These are phyloP conservation scores for Ophiognomonia clavigignenti-juglandacearum DNA, from an alignment of 2,329 filamentous ascomycete genomes.

Conservation along the genomic window DNA sequence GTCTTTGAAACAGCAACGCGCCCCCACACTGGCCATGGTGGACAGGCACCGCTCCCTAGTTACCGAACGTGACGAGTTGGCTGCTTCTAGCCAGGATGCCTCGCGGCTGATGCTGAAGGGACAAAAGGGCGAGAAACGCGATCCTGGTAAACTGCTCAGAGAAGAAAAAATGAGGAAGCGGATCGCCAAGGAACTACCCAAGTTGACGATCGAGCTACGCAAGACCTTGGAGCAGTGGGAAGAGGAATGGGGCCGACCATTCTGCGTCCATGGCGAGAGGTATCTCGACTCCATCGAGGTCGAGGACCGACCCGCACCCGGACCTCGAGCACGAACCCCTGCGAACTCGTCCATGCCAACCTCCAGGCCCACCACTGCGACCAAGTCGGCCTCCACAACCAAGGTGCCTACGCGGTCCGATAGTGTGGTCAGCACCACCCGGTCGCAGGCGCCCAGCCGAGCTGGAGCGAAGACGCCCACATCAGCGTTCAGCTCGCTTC, in stretches of 20 bases:
- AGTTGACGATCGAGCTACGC: constrained; percentile 77
- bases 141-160: constrained; percentile 86
- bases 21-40: constrained; percentile 75
- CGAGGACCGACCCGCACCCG: constrained; percentile 54
- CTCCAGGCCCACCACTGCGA: constrained; percentile 38
- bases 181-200: constrained; percentile 92
- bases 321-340: constrained; percentile 71
- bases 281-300: constrained; percentile 83
- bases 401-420: constrained; percentile 31
- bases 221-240: constrained; percentile 85
- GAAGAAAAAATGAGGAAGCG: constrained; percentile 99
- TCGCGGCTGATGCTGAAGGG: constrained; percentile 88
- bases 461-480: constrained; percentile 52
- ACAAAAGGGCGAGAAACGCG: constrained; percentile 87
- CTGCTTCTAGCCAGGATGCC: constrained; percentile 89
- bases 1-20: constrained; percentile 77
- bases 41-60: constrained; percentile 80
- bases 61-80: constrained; percentile 79
- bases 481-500: constrained; percentile 25
- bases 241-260: constrained; percentile 88
- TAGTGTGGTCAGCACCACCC: constrained; percentile 25
- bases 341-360: constrained; percentile 41
- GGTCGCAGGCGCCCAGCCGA: constrained; percentile 31
- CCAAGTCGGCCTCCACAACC: constrained; percentile 31
- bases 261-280: constrained; percentile 85